Evolutionary conservation across 305 asterid species (phyloP).

Genomic region (Ilex paraguariensis): DNA sequence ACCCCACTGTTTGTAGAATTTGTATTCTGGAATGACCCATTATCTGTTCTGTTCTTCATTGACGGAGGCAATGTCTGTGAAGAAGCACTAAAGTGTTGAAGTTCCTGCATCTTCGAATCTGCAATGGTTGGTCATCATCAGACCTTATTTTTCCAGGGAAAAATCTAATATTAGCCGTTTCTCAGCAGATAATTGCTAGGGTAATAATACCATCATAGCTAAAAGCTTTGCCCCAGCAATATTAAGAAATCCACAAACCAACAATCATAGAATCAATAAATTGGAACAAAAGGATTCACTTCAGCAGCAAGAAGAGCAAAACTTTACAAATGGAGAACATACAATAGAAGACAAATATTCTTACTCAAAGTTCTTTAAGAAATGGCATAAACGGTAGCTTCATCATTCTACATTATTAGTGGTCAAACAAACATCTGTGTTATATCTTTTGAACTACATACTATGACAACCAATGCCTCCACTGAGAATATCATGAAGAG

Average conservation of each 20-base stretch:
- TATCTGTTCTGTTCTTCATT: constrained; percentile 31
- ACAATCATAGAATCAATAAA: neutral
- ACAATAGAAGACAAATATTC: constrained; percentile 38
- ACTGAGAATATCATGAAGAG: constrained; percentile 80
- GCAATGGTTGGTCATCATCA: constrained; percentile 59
- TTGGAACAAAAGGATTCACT: constrained; percentile 15
- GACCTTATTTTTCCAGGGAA: constrained; percentile 30
- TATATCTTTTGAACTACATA: constrained; percentile 68
- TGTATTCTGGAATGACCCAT: constrained; percentile 34
- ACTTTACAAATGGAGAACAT: constrained; percentile 23
- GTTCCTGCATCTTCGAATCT: constrained; percentile 67
- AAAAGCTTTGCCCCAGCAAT: constrained; percentile 15
- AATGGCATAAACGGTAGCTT: constrained; percentile 25
- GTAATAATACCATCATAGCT: neutral
- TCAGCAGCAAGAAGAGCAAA: constrained; percentile 16
- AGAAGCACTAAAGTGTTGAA: constrained; percentile 40
- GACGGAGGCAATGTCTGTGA: constrained; percentile 37
- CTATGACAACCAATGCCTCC: constrained; percentile 81
- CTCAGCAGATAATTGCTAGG: constrained; percentile 14
- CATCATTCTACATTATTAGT: constrained; percentile 37
- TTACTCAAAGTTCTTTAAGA: constrained; percentile 24
- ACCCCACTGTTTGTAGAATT: constrained; percentile 36
- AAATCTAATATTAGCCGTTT: constrained; percentile 20
- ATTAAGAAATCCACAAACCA: constrained; percentile 5
- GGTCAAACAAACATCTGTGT: constrained; percentile 33